Base-by-base conservation (phyloP, 192 early-diverging fungal species). In the Radiomyces spectabilis region DNA sequence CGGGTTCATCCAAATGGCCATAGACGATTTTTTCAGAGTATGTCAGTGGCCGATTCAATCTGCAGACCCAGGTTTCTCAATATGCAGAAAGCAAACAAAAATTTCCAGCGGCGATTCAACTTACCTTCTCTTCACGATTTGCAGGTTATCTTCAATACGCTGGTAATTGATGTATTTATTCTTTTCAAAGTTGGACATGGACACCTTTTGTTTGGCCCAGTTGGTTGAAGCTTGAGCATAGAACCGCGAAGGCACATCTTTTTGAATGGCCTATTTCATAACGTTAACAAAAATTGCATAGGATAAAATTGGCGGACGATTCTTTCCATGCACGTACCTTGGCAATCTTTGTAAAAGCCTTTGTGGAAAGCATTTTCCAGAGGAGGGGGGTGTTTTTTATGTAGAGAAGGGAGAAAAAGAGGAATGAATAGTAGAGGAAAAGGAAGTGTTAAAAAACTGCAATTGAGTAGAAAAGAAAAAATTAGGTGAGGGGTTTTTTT, bases 1-100 rank as follows among this genome's bases (percentile, higher is more conserved):
- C 81, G 53, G 95, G 83, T 70, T 98, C 85, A 79, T 94, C 93
- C 74, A 96, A 84, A 77, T 98, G 95, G 57, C 93, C 91, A 69
- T 98, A 98, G 43, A 98, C 85, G 53, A 98, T 84, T 88, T 96
- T 98, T 74, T 98, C 95, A n/a, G 94, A 90, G 30, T 94, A 78
- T 33, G 94, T 95, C 71, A 97, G 77, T 32, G 95, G 93, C 64
- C 86, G 85, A 53, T 79, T 74, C 51, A 98, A 80, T 63, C 95
- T 93, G n/a, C n/a, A n/a, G n/a, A n/a, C n/a, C n/a, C n/a, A n/a
- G n/a, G n/a, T n/a, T n/a, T n/a, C n/a, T n/a, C n/a, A n/a, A n/a
- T n/a, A n/a, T n/a, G n/a, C n/a, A n/a, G n/a, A n/a, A n/a, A n/a
- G n/a, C n/a, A n/a, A n/a, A n/a, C n/a, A n/a, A n/a, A n/a, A n/a